Percentiles rank a stretch among this genome's conserved stretches.
Conservation (phyloP, 805 yeast species). For the Ogataea philodendri region DNA sequence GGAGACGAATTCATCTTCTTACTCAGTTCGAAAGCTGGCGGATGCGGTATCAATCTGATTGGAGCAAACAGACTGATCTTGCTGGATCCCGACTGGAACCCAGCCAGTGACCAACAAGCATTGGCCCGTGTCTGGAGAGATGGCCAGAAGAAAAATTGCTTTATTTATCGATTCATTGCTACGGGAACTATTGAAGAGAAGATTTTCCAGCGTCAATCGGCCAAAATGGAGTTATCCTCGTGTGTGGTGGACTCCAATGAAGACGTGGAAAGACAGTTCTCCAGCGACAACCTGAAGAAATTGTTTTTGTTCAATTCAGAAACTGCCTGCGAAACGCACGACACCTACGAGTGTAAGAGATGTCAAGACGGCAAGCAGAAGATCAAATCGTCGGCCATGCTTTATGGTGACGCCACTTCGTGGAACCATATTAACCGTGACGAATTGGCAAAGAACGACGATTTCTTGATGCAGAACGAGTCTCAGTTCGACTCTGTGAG, state of each 20-base stretch:
- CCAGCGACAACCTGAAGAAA: constrained; percentile 74
- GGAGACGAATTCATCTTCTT: constrained; percentile 85
- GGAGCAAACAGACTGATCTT: constrained; percentile 91
- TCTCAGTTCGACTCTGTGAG: constrained; percentile 64
- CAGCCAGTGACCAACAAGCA: constrained; percentile 98
- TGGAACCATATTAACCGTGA: constrained; percentile 87
- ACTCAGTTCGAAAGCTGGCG: constrained; percentile 95
- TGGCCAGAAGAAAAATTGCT: constrained; percentile 96
- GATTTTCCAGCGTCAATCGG: constrained; percentile 91
- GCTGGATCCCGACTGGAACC: constrained; percentile 96
- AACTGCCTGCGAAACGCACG: constrained; percentile 87
- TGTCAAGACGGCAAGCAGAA: constrained; percentile 66
- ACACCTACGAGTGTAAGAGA: constrained; percentile 82
- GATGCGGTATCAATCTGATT: constrained; percentile 95
- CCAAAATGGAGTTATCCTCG: constrained; percentile 88
- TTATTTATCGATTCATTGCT: constrained; percentile 86
- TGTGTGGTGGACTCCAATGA: constrained; percentile 97
- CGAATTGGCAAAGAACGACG: constrained; percentile 65
- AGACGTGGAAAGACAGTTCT: constrained; percentile 89
- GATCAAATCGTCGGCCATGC: constrained; percentile 74
- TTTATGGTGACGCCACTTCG: constrained; percentile 95
- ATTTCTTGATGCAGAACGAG: constrained; percentile 75
- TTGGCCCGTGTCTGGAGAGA: constrained; percentile 98
- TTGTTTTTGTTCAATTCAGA: constrained; percentile 67
- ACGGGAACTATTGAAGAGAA: constrained; percentile 97